A percentile compares a stretch with the other conserved stretches of the same genome.
These are phyloP conservation scores for Coemansia sp. DNA, from an alignment of 192 early-diverging fungal genomes.

Conservation along the genomic window DNA sequence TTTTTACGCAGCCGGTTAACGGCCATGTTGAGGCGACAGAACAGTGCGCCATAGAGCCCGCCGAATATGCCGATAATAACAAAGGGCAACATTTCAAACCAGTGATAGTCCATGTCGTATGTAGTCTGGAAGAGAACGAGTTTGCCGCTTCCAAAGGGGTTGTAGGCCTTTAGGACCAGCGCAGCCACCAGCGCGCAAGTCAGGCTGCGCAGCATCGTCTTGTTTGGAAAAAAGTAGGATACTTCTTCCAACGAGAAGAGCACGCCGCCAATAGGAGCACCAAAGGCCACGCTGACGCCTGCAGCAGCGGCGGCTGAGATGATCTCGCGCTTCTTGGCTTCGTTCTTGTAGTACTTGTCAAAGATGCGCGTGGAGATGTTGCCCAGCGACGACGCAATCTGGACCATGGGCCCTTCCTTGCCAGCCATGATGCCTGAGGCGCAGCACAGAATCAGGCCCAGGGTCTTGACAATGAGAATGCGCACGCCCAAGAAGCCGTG, in stretches of 20 bases:
- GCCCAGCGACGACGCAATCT: constrained; percentile 87
- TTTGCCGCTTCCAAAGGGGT: constrained; percentile 59
- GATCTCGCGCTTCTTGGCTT: constrained; percentile 92
- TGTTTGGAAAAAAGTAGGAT: constrained; percentile 75
- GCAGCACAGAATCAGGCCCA: constrained; percentile 84
- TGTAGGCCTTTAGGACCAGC: constrained; percentile 58
- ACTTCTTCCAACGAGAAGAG: constrained; percentile 93
- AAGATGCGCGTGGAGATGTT: constrained; percentile 86
- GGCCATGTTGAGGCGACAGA: constrained; percentile 70
- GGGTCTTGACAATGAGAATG: constrained; percentile 87
- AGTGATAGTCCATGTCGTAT: constrained; percentile 69
- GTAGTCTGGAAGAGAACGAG: constrained; percentile 64
- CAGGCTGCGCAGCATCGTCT: constrained; percentile 67
- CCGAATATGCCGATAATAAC: constrained; percentile 70
- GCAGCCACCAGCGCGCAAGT: constrained; percentile 69
- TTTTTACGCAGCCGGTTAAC: constrained; percentile 73
- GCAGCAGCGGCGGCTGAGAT: constrained; percentile 90
- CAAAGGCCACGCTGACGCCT: constrained; percentile 94
- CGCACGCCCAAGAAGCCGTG: constrained; percentile 86
- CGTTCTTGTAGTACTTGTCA: constrained; percentile 90
- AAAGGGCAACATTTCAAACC: constrained; percentile 72
- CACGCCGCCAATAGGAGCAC: constrained; percentile 95
- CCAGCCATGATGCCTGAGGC: constrained; percentile 87
- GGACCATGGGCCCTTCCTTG: constrained; percentile 94
- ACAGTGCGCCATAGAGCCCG: constrained; percentile 82